Conservation (phyloP, 768 basidiomycete genomes). For the Lyophyllum semitale region DNA sequence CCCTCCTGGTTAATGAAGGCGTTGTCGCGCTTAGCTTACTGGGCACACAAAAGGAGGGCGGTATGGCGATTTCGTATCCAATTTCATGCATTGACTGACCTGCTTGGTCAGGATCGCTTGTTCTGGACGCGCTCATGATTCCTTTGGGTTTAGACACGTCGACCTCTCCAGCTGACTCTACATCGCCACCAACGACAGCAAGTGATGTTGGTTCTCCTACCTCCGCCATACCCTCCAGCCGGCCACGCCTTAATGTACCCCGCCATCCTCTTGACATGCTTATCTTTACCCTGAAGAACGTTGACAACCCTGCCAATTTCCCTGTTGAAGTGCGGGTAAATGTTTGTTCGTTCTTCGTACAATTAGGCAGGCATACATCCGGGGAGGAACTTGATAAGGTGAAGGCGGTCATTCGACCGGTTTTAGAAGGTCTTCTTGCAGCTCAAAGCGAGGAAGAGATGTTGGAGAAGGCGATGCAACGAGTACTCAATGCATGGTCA, state of each 20-base stretch:
- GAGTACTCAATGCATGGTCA: conserved; percentile 43
- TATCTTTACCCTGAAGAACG: conserved; percentile 58
- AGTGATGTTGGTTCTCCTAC: conserved; percentile 52
- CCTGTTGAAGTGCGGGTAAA: conserved; percentile 81
- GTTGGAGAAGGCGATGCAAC: conserved; percentile 38
- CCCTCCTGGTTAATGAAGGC: conserved; percentile 86
- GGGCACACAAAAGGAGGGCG: conserved; percentile 63
- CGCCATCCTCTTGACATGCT: conserved; percentile 71
- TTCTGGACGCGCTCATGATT: conserved; percentile 58
- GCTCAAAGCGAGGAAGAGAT: conserved; percentile 44
- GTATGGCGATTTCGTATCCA: conserved; percentile 41
- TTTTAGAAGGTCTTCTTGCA: conserved; percentile 52
- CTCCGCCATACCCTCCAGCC: conserved; percentile 41
- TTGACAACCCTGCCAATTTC: conserved; percentile 55
- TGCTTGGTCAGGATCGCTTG: conserved; percentile 51
- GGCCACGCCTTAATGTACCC: conserved; percentile 43
- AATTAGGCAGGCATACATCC: conserved; percentile 55
- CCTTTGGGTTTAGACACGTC: conserved; percentile 46
- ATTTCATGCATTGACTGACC: conserved; percentile 3
- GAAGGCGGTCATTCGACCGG: conserved; percentile 50
- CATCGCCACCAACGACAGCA: conserved; percentile 36
- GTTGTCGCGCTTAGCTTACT: conserved; percentile 81
- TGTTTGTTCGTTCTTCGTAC: conserved; percentile 70
- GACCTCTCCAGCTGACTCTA: conserved; percentile 35
- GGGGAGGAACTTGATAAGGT: conserved; percentile 50